Percentiles rank a stretch among this genome's conserved stretches.
These are phyloP conservation scores for Candida labiduridarum DNA, from an alignment of 1,139 yeast species.

Conservation along the genomic window DNA sequence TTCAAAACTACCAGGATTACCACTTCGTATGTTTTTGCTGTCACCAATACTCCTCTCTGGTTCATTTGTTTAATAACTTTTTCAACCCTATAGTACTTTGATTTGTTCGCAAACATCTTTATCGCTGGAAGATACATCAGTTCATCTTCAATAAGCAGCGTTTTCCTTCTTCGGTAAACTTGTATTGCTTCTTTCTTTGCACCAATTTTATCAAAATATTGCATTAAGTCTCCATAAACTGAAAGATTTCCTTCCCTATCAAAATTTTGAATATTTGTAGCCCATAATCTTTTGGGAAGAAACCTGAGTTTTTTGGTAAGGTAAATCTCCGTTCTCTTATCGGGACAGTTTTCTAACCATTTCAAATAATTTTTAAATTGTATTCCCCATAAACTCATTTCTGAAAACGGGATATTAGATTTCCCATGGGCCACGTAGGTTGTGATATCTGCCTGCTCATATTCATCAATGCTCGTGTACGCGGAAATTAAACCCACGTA, in stretches of 20 bases:
- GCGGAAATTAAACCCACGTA: constrained; percentile 27
- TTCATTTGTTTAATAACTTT: constrained; percentile 6
- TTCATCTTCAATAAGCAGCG: background rate
- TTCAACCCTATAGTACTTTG: too few relatives aligned
- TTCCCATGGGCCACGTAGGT: constrained; percentile 32
- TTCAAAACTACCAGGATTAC: constrained; percentile 1
- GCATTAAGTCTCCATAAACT: background rate
- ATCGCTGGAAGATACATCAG: constrained; percentile 4
- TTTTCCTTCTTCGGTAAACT: background rate
- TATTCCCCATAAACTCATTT: constrained; percentile 27
- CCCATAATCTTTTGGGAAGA: constrained; percentile 1
- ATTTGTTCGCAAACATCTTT: background rate
- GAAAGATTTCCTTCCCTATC: background rate
- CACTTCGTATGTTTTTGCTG: constrained; percentile 9
- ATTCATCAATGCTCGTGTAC: constrained; percentile 34
- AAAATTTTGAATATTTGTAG: background rate
- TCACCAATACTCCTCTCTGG: background rate
- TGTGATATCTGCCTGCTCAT: constrained; percentile 33
- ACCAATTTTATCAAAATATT: background rate
- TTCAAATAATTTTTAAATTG: constrained; percentile 35
- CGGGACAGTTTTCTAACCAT: constrained; percentile 24
- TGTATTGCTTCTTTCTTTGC: background rate
- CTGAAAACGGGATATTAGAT: constrained; percentile 33
- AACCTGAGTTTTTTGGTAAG: background rate
- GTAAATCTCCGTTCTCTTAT: background rate